Evolutionary conservation across 179 eudicot genomes (phyloP).

Genomic region (Kewa caespitosa): DNA sequence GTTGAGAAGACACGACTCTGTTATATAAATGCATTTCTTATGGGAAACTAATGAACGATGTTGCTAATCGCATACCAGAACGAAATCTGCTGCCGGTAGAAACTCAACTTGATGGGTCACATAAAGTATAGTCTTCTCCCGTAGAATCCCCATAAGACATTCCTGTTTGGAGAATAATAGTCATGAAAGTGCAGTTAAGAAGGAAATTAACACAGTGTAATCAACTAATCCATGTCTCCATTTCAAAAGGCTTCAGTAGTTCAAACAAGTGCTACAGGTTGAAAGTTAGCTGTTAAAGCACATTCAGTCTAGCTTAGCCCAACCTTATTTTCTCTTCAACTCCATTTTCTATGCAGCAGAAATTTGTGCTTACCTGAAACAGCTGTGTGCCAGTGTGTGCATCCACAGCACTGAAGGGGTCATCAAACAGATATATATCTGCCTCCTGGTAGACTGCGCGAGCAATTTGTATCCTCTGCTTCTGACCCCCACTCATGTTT

Average conservation of each 20-base stretch:
- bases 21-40: neutral
- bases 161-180: conserved; percentile 61
- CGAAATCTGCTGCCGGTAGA: conserved; percentile 93
- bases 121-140: conserved; percentile 77
- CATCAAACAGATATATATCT: conserved; percentile 90
- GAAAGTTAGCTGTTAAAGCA: too few relatives aligned
- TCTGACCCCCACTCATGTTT: conserved; percentile 98
- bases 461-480: conserved; percentile 96
- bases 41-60: neutral
- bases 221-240: too few relatives aligned
- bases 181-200: too few relatives aligned
- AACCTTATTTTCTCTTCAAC: too few relatives aligned
- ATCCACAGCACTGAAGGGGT: conserved; percentile 97
- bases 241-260: too few relatives aligned
- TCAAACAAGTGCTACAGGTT: too few relatives aligned
- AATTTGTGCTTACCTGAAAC: conserved; percentile 71
- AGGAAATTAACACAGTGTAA: too few relatives aligned
- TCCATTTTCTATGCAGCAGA: too few relatives aligned
- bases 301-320: too few relatives aligned
- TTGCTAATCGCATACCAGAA: conserved; percentile 56
- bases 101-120: conserved; percentile 97
- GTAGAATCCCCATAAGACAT: conserved; percentile 76
- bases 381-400: conserved; percentile 95
- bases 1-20: conserved; percentile 16
- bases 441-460: conserved; percentile 93